Evolutionary conservation across 2,329 filamentous ascomycete genomes (phyloP), one percentile per base, ranked within the genome.

Genomic region (Ophiostoma perfectum): DNA sequence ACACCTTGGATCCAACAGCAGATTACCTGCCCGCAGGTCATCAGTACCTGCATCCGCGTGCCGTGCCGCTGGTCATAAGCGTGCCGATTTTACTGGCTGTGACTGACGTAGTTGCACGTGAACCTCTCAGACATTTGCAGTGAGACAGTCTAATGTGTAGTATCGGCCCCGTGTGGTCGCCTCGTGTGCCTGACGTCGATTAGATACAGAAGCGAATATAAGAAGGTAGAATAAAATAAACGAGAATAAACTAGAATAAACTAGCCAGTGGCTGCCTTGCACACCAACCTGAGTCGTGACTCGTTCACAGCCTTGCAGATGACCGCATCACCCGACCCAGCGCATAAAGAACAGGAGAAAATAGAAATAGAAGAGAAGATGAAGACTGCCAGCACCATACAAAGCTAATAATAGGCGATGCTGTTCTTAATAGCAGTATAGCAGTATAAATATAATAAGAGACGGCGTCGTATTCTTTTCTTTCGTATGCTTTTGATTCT

Each of bases 61-160:
- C 38, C 39, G 39, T 63, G 60, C 60, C 39, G 60, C 39, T 18
- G 39, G 16, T 41, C 60, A 63, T 14, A 42, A 16, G 38, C 60
- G 39, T 3, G 27, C 12, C 41, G 36, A 62, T 39, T 41, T 39
- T 4, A 62, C 58, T 62, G 14, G 39, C 16, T 42, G 60, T 38
- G 16, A 63, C 38, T 63, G 60, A 63, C 60, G 42, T 62, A 9
- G 58, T 41, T 63, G 11, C 60, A 63, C 60, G 60, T 63, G 60
- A 60, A 60, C 55, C 18, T 36, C n/a, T 12, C 5, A 36, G 55
- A 60, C 55, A 60, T 16, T 11, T 16, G 16, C 5, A 60, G 55
- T 60, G 27, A 60, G 55, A 60, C 55, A 60, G 14, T n/a, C 27
- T 11, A 1, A 38, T 60, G 27, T 60, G 42, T 38, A 16, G 52